Conservation (phyloP, 2,329 filamentous ascomycete species). For the Trichocomaceae sp. region DNA sequence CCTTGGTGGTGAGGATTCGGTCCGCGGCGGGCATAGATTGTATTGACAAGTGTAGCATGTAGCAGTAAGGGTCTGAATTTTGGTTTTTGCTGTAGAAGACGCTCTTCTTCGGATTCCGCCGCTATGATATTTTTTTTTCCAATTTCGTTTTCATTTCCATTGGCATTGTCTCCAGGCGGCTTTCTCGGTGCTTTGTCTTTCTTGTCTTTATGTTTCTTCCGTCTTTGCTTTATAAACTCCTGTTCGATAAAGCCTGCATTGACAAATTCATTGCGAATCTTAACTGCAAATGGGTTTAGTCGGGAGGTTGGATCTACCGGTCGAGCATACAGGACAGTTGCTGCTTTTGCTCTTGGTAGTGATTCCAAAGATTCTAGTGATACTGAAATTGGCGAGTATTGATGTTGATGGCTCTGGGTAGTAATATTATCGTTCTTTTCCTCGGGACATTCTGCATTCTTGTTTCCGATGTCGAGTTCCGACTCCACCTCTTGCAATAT, state of each 20-base stretch:
- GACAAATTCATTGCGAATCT: constrained; percentile 37
- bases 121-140: background rate
- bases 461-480: background rate
- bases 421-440: background rate
- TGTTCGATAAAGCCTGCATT: constrained; percentile 38
- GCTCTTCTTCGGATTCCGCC: constrained; percentile 7
- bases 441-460: background rate
- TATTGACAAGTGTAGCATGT: constrained; percentile 83
- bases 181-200: background rate
- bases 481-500: constrained; percentile 31
- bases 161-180: background rate
- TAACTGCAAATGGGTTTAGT: constrained; percentile 37
- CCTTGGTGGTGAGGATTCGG: constrained; percentile 1
- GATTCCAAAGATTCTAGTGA: constrained; percentile 38
- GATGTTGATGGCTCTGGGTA: constrained; percentile 27
- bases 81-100: constrained; percentile 15
- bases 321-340: constrained; percentile 36
- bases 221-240: constrained; percentile 19
- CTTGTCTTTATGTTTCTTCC: background rate
- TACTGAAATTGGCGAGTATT: constrained; percentile 30
- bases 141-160: background rate
- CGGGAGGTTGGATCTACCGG: constrained; percentile 35
- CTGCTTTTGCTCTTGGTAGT: constrained; percentile 28
- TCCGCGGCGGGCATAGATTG: constrained; percentile 55
- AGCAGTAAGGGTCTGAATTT: constrained; percentile 57